Evolutionary conservation across 2,329 filamentous ascomycete genomes (phyloP).

Genomic region (Ceratocystis diversiconidia): DNA sequence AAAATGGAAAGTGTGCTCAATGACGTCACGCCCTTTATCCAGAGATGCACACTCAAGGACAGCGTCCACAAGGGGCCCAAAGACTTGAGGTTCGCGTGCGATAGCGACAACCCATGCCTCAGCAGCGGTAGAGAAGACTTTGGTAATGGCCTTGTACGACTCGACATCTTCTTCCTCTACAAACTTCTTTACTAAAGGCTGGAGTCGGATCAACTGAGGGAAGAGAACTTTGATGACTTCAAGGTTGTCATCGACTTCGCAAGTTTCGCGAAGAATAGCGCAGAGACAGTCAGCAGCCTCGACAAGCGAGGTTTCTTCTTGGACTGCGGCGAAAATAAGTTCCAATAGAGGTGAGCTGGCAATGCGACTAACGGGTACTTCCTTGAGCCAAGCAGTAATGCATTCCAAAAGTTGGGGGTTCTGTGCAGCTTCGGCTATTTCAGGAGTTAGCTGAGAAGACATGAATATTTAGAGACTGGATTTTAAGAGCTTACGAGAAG

Average conservation of each 20-base stretch:
- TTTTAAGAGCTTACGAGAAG: slow-evolving; percentile 52
- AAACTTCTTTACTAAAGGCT: slow-evolving; percentile 59
- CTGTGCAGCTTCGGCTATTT: slow-evolving; percentile 55
- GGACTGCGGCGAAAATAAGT: slow-evolving; percentile 63
- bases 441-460: background rate
- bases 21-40: slow-evolving; percentile 79
- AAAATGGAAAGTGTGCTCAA: slow-evolving; percentile 88
- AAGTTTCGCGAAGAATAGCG: slow-evolving; percentile 79
- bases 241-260: slow-evolving; percentile 82
- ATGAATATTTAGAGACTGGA: background rate
- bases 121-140: slow-evolving; percentile 82
- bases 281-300: slow-evolving; percentile 86
- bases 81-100: slow-evolving; percentile 66
- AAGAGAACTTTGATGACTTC: slow-evolving; percentile 70
- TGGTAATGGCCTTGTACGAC: slow-evolving; percentile 73
- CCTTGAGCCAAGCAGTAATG: slow-evolving; percentile 90
- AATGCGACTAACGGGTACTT: slow-evolving; percentile 72
- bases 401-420: slow-evolving; percentile 90
- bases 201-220: slow-evolving; percentile 62
- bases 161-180: slow-evolving; percentile 74
- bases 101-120: slow-evolving; percentile 91
- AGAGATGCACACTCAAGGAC: slow-evolving; percentile 82
- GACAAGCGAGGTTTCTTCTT: slow-evolving; percentile 64
- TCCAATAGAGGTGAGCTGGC: slow-evolving; percentile 75
- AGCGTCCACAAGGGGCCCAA: slow-evolving; percentile 72